phyloP scores from a whole-genome alignment of 129 eudicot genomes.

The Artemisia annua region DNA sequence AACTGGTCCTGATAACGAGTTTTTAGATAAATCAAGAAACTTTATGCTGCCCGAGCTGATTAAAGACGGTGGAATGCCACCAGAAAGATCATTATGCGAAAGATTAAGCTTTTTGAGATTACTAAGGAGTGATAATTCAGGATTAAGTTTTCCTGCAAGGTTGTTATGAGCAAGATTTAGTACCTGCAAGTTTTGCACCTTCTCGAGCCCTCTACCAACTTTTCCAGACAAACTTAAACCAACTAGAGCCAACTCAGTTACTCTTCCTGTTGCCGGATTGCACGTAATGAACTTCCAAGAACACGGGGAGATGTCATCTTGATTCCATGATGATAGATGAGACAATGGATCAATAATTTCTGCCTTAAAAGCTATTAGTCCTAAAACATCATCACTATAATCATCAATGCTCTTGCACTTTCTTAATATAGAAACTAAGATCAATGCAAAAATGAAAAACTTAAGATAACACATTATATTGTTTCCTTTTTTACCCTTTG shows the following conservation, averaged over 20 bases:
- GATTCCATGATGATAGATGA: conserved; percentile 70
- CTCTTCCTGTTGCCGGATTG: conserved; percentile 62
- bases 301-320: conserved; percentile 82
- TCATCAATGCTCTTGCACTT: conserved; percentile 24
- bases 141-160: conserved; percentile 54
- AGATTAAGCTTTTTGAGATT: conserved; percentile 65
- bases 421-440: conserved; percentile 29
- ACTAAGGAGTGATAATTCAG: conserved; percentile 37
- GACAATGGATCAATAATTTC: conserved; percentile 52
- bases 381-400: conserved; percentile 77
- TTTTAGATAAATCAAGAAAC: conserved; percentile 71
- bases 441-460: conserved; percentile 32
- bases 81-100: conserved; percentile 57
- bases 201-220: conserved; percentile 73
- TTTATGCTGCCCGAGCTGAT: conserved; percentile 40
- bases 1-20: conserved; percentile 59
- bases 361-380: conserved; percentile 88
- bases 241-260: conserved; percentile 46
- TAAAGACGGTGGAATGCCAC: conserved; percentile 46
- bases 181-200: conserved; percentile 55
- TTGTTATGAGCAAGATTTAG: conserved; percentile 72
- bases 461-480: conserved; percentile 29
- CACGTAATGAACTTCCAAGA: conserved; percentile 73
- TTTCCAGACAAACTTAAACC: conserved; percentile 72
- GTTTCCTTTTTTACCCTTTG: not conserved